Evolutionary conservation across 305 asterid genomes (phyloP), one percentile per base, ranked within the genome.

Genomic region (Nicotiana rustica): DNA sequence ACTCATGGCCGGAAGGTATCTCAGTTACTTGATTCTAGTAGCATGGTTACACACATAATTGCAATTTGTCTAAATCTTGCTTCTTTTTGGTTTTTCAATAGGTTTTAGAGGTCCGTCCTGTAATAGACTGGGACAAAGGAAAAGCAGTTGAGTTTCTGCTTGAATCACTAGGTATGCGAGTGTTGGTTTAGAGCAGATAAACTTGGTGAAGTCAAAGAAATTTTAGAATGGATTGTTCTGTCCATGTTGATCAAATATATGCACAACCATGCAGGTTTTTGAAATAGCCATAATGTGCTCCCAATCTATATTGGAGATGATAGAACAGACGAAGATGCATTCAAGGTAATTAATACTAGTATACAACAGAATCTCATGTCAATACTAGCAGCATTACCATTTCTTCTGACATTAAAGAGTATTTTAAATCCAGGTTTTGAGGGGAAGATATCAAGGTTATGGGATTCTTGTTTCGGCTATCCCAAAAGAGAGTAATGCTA

Each of bases 321-420:
- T 68, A 87, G 92, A 56, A 92, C 98, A 10, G 99, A 95, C 73
- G 99, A 95, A 86, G 99, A 95, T 82, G 99, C 98, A 64, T 95
- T 95, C 90, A 92, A 90, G 99, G 99, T 94, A 10, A 13, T 0
- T 13, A 41, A 6, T 19, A 19, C 0, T 13, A 41, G 1, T 21
- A 47, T 31, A 71, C 61, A 1, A 36, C 4, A 12, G 78, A 41
- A 41, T 41, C 36, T 71, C 78, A 44, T 70, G 78, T 70, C 31
- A 25, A 41, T 69, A 41, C 18, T 1, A 67, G 13, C 8, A 15
- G 25, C 57, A 5, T 68, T 25, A 14, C 59, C 9, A 1, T 41
- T 19, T n/a, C 6, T 70, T 55, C 35, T 70, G 59, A 70, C 13
- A 69, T 41, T 18, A 69, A 71, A 44, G 19, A 19, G 78, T 71